Evolutionary conservation across 2,329 filamentous ascomycete species (phyloP), one percentile per base, ranked within the genome.

Genomic region (Arthroderma sp.): DNA sequence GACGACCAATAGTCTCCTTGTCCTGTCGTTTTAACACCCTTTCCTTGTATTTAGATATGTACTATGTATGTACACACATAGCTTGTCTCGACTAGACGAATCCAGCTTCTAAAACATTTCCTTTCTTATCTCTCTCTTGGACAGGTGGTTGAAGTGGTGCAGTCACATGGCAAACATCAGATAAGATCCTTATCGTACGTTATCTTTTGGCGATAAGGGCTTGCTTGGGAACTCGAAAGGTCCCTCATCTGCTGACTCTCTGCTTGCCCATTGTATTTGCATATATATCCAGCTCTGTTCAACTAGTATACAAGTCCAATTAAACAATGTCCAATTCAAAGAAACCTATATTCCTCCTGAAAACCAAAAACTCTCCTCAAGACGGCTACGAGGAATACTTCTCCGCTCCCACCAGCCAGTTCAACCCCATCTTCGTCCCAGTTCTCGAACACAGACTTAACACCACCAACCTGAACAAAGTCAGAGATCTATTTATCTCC

Each of bases 1-100:
- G 86, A 94, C 63, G 82, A 91, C 65, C 78, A 87, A 73, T 91
- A 80, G 58, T 34, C 15, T 22, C 15, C 15, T 22, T 22, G 15
- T 22, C 15, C 15, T 22, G 15, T 22, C 15, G 15, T 22, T 22
- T 22, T 22, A 22, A 22, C 15, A 22, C 15, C 15, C 15, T 58
- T 58, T 58, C 55, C 55, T 52, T 40, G 29, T 33, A 44, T 40
- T 57, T 45, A 53, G 54, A 56, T 55, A 53, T 22, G 15, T 52
- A 65, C 61, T 66, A 65, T 56, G 64, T 65, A 64, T 59, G 63
- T 54, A 62, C 61, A 62, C 60, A 56, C 53, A 52, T 52, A 53
- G 54, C 58, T 63, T 61, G 58, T 62, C 56, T 33, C 15, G 30
- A 42, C 40, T 22, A 22, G 15, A 22, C 15, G 15, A 22, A 22